phyloP scores from a whole-genome alignment of 2,329 filamentous ascomycete species.

The Aspergillus pseudonomiae region DNA sequence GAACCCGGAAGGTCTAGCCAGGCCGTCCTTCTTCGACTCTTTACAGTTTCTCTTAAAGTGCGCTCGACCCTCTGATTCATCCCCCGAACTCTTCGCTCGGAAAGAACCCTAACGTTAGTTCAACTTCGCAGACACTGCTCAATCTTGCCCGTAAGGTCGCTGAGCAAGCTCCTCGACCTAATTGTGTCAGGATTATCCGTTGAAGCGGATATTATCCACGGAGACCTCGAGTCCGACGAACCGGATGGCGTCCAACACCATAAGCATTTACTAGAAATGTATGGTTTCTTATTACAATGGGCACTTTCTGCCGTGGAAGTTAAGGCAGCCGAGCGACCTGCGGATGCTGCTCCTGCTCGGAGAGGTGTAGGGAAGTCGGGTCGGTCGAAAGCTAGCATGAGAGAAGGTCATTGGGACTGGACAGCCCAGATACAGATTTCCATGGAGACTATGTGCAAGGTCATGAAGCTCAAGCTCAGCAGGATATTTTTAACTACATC shows the following conservation, averaged over 20 bases:
- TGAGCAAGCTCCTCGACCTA: conserved; percentile 92
- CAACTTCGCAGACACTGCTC: conserved; percentile 75
- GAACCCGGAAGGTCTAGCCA: conserved; percentile 83
- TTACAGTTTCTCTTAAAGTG: conserved; percentile 96
- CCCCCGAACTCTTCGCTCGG: conserved; percentile 34
- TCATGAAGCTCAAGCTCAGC: conserved; percentile 86
- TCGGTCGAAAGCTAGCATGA: conserved; percentile 68
- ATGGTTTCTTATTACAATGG: conserved; percentile 94
- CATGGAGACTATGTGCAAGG: conserved; percentile 93
- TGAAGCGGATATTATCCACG: conserved; percentile 81
- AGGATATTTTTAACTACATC: conserved; percentile 96
- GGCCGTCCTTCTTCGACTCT: conserved; percentile 81
- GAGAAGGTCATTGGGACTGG: conserved; percentile 85
- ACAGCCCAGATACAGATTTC: conserved; percentile 83
- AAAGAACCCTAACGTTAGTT: conserved; percentile 62
- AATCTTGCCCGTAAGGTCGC: conserved; percentile 74
- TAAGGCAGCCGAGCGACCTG: conserved; percentile 87
- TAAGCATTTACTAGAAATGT: conserved; percentile 89
- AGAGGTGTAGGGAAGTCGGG: conserved; percentile 74
- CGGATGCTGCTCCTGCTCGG: conserved; percentile 68
- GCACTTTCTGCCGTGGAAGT: conserved; percentile 91
- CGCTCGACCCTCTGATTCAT: conserved; percentile 59
- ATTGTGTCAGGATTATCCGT: conserved; percentile 82
- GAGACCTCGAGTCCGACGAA: conserved; percentile 88
- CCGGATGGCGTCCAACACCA: conserved; percentile 84